Percentiles rank a stretch among this genome's conserved stretches.
These are phyloP conservation scores for Backusella circina DNA, from an alignment of 192 early-diverging fungal species.

Conservation along the genomic window DNA sequence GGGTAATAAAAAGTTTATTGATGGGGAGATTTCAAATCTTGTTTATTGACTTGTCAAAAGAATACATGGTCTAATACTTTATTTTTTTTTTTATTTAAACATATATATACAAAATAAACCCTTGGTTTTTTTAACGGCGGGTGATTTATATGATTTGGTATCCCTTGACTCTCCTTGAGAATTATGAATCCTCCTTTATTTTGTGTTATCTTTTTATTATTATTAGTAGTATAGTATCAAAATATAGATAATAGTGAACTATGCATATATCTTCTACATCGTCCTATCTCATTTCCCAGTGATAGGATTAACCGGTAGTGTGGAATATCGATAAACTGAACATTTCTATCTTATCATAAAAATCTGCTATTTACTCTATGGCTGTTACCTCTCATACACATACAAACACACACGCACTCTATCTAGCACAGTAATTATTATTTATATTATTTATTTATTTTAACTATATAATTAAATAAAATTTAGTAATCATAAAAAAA, in stretches of 20 bases:
- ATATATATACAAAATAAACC: background rate
- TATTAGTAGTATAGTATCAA: background rate
- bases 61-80: background rate
- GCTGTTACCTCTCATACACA: background rate
- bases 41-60: conserved; percentile 1
- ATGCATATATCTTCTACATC: background rate
- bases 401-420: background rate
- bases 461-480: background rate
- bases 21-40: background rate
- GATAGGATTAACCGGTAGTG: background rate
- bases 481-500: background rate
- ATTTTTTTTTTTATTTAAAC: conserved; percentile 2
- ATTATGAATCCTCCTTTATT: background rate
- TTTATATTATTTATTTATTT: background rate
- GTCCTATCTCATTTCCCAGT: background rate
- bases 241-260: background rate
- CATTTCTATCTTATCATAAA: background rate
- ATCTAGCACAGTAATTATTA: background rate
- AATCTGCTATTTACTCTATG: background rate
- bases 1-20: background rate
- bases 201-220: background rate
- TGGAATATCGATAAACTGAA: background rate
- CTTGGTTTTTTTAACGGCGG: background rate
- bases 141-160: background rate
- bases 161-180: background rate